Evolutionary conservation across 1,284 basidiomycete species (phyloP).

Genomic region (Mycosarcoma mackinlayi): DNA sequence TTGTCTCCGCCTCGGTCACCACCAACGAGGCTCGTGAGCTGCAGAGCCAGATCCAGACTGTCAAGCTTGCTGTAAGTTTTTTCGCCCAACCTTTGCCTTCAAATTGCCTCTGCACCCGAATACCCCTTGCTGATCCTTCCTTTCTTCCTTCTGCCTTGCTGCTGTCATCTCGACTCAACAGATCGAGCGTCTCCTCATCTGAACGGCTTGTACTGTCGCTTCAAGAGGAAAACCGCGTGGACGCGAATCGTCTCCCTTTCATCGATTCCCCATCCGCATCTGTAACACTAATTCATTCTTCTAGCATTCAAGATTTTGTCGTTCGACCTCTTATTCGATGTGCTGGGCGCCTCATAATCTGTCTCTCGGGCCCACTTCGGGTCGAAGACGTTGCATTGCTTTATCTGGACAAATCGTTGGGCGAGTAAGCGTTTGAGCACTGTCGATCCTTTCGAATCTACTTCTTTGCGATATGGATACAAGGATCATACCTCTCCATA

Average conservation of each 20-base stretch:
- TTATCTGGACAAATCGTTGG: too few species aligned
- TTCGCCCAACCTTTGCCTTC: not conserved
- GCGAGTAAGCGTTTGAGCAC: too few species aligned
- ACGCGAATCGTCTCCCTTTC: conserved; percentile 6
- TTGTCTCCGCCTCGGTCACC: conserved; percentile 93
- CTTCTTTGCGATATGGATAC: too few species aligned
- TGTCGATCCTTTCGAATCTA: too few species aligned
- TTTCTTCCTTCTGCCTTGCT: not conserved
- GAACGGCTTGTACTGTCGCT: conserved; percentile 13
- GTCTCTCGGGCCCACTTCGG: too few species aligned
- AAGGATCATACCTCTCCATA: conserved; percentile 5
- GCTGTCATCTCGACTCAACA: conserved; percentile 12
- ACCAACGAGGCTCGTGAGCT: conserved; percentile 96
- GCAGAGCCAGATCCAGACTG: conserved; percentile 85
- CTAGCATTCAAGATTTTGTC: conserved; percentile 10
- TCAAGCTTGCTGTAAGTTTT: conserved; percentile 74
- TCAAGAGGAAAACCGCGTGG: conserved; percentile 1
- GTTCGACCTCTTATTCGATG: too few species aligned
- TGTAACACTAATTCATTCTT: conserved; percentile 30
- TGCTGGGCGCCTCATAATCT: too few species aligned
- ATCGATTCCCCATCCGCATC: conserved; percentile 13
- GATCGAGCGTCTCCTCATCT: conserved; percentile 66
- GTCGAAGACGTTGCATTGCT: too few species aligned
- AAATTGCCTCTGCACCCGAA: too few species aligned
- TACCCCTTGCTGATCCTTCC: conserved; percentile 12